These are phyloP conservation scores for Populus trichocarpa DNA, from an alignment of 441 rosid genomes.

Conservation along the genomic window DNA sequence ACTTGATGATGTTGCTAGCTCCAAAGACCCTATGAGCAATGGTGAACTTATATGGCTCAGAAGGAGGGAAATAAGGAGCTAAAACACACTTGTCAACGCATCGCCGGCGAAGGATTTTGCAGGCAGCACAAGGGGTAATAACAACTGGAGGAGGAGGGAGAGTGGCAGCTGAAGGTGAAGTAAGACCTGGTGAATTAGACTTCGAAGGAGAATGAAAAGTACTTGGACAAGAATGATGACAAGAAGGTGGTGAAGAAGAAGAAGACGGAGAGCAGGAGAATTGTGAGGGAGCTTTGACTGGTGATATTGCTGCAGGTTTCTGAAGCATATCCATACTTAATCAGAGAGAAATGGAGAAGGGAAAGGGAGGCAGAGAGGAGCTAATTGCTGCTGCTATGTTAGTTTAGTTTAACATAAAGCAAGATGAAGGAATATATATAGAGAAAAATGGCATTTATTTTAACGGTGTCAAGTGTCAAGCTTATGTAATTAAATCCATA, in stretches of 20 bases:
- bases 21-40: constrained; percentile 72
- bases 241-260: constrained; percentile 19
- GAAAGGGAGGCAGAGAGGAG: not conserved
- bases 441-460: not conserved
- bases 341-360: constrained; percentile 1
- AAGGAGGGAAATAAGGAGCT: constrained; percentile 72
- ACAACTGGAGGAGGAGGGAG: constrained; percentile 29
- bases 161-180: constrained; percentile 1
- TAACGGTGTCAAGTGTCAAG: not conserved
- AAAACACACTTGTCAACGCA: constrained; percentile 62
- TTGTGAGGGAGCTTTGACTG: constrained; percentile 19
- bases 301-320: constrained; percentile 5
- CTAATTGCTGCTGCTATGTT: not conserved
- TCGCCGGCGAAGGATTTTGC: constrained; percentile 66
- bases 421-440: constrained; percentile 21
- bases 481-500: not conserved
- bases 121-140: constrained; percentile 69
- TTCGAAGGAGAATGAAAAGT: constrained; percentile 7
- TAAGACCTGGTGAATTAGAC: not conserved
- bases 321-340: constrained; percentile 20
- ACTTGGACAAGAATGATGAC: not conserved
- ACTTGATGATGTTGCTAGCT: constrained; percentile 68
- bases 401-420: not conserved
- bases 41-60: constrained; percentile 65
- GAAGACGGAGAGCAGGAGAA: constrained; percentile 14